A percentile compares a stretch with the other conserved stretches of the same genome.
Conservation (phyloP, 2,329 filamentous ascomycete species). For the Calonectria multiphialidica region DNA sequence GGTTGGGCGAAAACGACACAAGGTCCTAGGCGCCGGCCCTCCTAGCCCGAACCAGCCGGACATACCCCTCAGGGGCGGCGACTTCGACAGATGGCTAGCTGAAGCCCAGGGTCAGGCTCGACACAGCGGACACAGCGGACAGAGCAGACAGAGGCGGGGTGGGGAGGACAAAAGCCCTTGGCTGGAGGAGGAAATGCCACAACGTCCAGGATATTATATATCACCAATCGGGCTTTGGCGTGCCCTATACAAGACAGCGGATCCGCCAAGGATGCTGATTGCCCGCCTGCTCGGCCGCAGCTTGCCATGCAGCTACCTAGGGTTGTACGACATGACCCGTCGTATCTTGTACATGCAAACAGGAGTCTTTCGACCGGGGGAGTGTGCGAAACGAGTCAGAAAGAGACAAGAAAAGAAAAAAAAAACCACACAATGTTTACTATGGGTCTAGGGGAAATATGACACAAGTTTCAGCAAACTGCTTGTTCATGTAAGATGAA, state of each 20-base stretch:
- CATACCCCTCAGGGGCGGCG: background rate
- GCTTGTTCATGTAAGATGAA: constrained; percentile 5
- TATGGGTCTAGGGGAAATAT: background rate
- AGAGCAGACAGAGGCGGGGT: no score
- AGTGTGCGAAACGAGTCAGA: background rate
- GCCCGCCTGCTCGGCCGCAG: background rate
- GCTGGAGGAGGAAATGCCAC: background rate
- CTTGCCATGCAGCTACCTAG: background rate
- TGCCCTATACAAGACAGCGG: background rate
- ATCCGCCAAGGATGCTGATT: background rate
- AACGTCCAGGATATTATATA: background rate
- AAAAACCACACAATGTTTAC: background rate
- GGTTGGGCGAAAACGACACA: constrained; percentile 25
- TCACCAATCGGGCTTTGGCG: background rate
- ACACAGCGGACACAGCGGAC: background rate
- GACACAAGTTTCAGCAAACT: constrained; percentile 1
- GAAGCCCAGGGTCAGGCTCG: background rate
- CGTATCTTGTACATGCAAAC: background rate
- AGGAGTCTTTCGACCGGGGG: background rate
- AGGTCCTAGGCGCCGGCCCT: constrained; percentile 11
- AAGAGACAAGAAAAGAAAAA: background rate
- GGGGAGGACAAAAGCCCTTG: background rate
- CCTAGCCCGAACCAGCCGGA: constrained; percentile 18
- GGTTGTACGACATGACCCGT: background rate
- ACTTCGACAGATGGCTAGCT: background rate